These are phyloP conservation scores for Pharnaceum exiguum DNA, from an alignment of 148 eudicot species.

Conservation along the genomic window DNA sequence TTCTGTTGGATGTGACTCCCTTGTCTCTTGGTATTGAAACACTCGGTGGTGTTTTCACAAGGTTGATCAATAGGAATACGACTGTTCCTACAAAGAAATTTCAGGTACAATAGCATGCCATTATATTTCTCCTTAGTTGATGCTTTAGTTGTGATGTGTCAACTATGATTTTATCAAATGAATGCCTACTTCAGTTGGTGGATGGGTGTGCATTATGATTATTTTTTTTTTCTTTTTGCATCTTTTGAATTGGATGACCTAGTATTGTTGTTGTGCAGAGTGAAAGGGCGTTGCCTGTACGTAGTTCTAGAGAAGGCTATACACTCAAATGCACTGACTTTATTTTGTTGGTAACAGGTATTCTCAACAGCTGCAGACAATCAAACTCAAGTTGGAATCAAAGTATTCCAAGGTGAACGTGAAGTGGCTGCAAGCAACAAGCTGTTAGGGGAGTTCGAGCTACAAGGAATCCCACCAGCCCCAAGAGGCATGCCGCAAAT, in stretches of 20 bases:
- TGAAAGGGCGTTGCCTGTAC: no score
- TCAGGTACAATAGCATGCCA: conserved; percentile 19
- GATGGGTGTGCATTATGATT: no score
- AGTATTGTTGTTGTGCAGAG: no score
- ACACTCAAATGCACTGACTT: no score
- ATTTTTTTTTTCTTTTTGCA: no score
- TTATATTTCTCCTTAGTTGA: neutral
- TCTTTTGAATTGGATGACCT: neutral
- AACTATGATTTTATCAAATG: no score
- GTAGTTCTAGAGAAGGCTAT: no score
- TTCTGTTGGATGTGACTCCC: conserved; percentile 40
- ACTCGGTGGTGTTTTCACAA: conserved; percentile 39
- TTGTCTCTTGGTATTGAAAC: conserved; percentile 51
- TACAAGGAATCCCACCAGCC: conserved; percentile 43
- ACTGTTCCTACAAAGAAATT: conserved; percentile 43
- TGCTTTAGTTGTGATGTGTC: no score
- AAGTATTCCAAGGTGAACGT: conserved; percentile 51
- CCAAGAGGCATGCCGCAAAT: conserved; percentile 51
- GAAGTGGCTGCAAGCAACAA: conserved; percentile 49
- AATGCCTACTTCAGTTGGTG: no score
- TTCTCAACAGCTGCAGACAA: conserved; percentile 56
- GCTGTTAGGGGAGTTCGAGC: conserved; percentile 42
- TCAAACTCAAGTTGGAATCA: conserved; percentile 45
- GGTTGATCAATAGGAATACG: conserved; percentile 38
- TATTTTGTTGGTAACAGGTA: conserved; percentile 13